These are phyloP conservation scores for Pezicula neosporulosa DNA, from an alignment of 2,329 filamentous ascomycete genomes.

Conservation along the genomic window DNA sequence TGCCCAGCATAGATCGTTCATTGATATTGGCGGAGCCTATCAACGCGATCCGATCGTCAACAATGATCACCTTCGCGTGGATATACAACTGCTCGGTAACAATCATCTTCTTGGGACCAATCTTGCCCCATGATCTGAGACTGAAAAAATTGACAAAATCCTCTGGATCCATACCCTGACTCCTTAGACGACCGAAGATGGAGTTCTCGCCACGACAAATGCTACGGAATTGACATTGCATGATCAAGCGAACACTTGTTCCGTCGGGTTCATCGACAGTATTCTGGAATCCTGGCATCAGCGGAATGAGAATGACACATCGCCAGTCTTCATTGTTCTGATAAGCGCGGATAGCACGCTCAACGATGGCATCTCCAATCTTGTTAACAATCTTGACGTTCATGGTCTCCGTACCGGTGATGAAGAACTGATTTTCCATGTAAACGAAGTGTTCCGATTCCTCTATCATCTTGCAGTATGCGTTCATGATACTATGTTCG, in stretches of 20 bases:
- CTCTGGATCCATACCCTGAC: constrained; percentile 81
- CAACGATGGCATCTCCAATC: constrained; percentile 91
- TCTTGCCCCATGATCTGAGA: constrained; percentile 85
- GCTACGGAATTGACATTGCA: constrained; percentile 95
- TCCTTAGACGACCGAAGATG: constrained; percentile 82
- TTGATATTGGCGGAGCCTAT: constrained; percentile 99
- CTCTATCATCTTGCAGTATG: constrained; percentile 91
- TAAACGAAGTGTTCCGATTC: constrained; percentile 97
- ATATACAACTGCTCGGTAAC: constrained; percentile 98
- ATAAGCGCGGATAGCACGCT: constrained; percentile 82
- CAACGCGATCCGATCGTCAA: constrained; percentile 87
- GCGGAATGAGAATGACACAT: constrained; percentile 82
- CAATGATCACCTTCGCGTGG: constrained; percentile 94
- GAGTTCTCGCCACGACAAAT: constrained; percentile 91
- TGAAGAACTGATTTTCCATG: constrained; percentile 98
- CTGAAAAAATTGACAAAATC: constrained; percentile 97
- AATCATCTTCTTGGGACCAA: constrained; percentile 75
- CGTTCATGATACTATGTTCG: constrained; percentile 93
- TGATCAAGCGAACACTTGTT: constrained; percentile 89
- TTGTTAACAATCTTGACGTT: constrained; percentile 85
- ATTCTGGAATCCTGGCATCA: constrained; percentile 99
- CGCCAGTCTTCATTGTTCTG: constrained; percentile 87
- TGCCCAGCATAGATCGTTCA: constrained; percentile 91
- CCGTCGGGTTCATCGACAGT: constrained; percentile 92
- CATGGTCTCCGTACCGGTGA: constrained; percentile 87